Evolutionary conservation across 2,329 filamentous ascomycete species (phyloP), one percentile per base, ranked within the genome.

Genomic region (Pestalotiopsis sp.): DNA sequence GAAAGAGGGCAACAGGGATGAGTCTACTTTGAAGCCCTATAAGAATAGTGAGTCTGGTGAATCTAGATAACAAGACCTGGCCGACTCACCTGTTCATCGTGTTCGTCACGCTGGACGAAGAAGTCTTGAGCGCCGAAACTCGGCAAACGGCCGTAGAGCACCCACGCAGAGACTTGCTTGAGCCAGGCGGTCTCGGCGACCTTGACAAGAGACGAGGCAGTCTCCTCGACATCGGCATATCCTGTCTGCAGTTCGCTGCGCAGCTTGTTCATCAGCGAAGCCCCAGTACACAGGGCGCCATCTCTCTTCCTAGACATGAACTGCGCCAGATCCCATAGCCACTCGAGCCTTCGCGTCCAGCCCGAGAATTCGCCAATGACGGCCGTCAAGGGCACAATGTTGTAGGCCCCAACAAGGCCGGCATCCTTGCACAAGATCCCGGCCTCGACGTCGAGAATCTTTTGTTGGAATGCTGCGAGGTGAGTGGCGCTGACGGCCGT

Each of bases 151-250:
- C 96, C 96, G 78, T 97, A 97, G 14, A 98, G 81, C 9, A 98
- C 86, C 95, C 95, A 99, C 31, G 93, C 92, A 4, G 94, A 93
- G 12, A 97, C 86, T 77, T 97, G 94, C 78, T 94, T 93, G 76
- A 98, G 83, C 96, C 96, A 99, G 9, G 95, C 92, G 38, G 89
- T 92, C 81, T 99, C 95, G 0, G 94, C 95, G 25, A 94, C 86
- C 14, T 84, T 87, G n/a, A 94, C 87, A 45, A 98, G 83, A 69
- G 91, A 89, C 71, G 90, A 82, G 0, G 94, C 92, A 52, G 93
- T 91, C 69, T 90, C 88, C 77, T 95, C 94, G 67, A 99, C 90
- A 76, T 98, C 94, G 7, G 89, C 85, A 79, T 97, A 98, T 14
- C 96, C 96, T 6, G 95, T 98, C 78, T 94, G 92, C 67, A 94